Evolutionary conservation across 495 filamentous ascomycete species (phyloP).

Genomic region (Xylaria curta): DNA sequence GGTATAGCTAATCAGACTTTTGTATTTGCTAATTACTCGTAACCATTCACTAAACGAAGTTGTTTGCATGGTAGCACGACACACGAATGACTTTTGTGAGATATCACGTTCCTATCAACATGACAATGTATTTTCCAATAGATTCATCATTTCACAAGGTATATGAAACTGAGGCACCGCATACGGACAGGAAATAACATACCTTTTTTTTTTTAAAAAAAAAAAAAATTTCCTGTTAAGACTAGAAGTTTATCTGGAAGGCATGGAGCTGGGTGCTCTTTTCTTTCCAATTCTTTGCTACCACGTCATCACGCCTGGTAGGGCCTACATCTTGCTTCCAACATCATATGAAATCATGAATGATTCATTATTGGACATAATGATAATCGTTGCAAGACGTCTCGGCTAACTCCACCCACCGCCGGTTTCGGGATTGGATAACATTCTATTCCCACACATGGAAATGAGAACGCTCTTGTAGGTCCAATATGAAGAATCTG

Average conservation of each 20-base stretch:
- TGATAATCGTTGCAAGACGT: background rate
- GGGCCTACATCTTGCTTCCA: background rate
- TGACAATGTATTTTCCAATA: background rate
- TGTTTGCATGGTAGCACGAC: background rate
- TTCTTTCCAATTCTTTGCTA: background rate
- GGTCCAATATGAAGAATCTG: background rate
- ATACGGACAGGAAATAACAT: background rate
- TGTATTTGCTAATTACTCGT: background rate
- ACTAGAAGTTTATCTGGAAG: background rate
- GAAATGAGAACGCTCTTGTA: background rate
- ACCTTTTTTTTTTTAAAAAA: too few species aligned
- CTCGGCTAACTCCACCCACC: background rate
- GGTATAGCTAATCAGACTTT: background rate
- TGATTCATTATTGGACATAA: constrained; percentile 8
- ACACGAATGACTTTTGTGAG: background rate
- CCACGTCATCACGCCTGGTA: background rate
- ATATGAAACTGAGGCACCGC: background rate
- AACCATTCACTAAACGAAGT: background rate
- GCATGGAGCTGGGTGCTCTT: background rate
- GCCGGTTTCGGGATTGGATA: background rate
- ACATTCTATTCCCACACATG: background rate
- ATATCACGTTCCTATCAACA: background rate
- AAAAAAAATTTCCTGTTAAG: background rate
- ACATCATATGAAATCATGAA: background rate
- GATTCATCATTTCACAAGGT: background rate